phyloP scores from a whole-genome alignment of 2,329 filamentous ascomycete species.

The Teratosphaeria pseudoeucalypti region DNA sequence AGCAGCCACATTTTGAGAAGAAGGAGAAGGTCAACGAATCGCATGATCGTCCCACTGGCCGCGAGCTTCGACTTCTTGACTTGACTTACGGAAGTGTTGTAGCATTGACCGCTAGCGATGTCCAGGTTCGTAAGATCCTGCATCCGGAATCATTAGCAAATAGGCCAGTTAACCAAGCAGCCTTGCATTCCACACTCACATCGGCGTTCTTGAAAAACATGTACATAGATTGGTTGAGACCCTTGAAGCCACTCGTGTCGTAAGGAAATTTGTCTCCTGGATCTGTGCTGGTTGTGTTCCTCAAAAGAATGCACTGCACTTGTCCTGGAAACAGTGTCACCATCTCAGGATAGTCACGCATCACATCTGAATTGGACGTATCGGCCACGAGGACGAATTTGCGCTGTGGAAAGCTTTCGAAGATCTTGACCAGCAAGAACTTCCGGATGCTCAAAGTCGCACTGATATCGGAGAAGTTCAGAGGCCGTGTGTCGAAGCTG shows the following conservation, averaged over 20 bases:
- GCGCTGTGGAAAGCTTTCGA: constrained; percentile 62
- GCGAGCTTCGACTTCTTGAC: no score
- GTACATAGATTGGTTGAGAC: constrained; percentile 54
- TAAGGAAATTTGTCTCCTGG: constrained; percentile 60
- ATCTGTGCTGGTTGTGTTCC: constrained; percentile 65
- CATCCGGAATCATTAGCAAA: not conserved
- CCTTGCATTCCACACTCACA: constrained; percentile 1
- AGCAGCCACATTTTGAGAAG: not conserved
- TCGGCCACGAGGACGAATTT: constrained; percentile 70
- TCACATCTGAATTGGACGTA: constrained; percentile 66
- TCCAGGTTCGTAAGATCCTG: constrained; percentile 54
- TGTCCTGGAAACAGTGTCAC: constrained; percentile 57
- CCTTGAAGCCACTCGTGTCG: constrained; percentile 61
- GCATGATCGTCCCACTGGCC: no score
- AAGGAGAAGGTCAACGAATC: no score
- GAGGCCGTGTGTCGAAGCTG: constrained; percentile 65
- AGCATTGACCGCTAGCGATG: constrained; percentile 57
- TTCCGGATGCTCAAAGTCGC: constrained; percentile 62
- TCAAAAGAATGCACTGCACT: constrained; percentile 66
- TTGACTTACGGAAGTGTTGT: constrained; percentile 46
- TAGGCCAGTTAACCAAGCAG: not conserved
- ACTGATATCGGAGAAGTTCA: constrained; percentile 68
- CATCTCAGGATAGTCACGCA: constrained; percentile 47
- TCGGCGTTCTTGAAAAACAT: constrained; percentile 72
- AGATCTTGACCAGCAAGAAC: constrained; percentile 59